Base-by-base conservation (phyloP, 805 yeast genomes). In the Saccharomyces mikatae region DNA sequence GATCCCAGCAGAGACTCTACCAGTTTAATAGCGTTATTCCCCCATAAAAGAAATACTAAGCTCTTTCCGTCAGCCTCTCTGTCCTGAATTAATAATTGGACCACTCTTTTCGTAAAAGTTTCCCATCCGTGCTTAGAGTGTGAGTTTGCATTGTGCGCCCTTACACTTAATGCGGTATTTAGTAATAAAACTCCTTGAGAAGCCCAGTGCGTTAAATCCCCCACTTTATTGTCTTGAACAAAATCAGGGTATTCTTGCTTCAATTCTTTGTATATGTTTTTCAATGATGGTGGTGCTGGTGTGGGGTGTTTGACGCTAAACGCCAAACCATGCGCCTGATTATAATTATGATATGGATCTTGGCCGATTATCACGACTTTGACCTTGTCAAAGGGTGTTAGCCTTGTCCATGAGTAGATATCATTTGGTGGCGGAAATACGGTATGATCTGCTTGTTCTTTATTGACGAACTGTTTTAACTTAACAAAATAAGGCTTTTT, bases 271-370 rank as follows among this genome's bases (percentile, higher is more conserved):
- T 85, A 94, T 54, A 94, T 94, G 66, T 94, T 94, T 50, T 80
- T 76, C 54, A 94, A 74, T 1, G 97, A 89, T 1, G 95, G 94
- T 0, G 99, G 98, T 1, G 94, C 86, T 1, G 82, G 81, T 0
- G 89, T 84, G 1, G 96, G 96, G 31, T 87, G 86, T 54, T 82
- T 77, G 1, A 94, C 98, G 22, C 95, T 87, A 62, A 94, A 94
- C 2, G 99, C 98, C 29, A 94, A 73, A 0, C 99, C 99, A 65
- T 94, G 99, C 0, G 99, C 99, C 69, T 94, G 99, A 67, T 87
- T 87, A 62, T 71, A 71, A 68, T 90, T 89, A 70, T 94, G 99
- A 68, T 94, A 94, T 0, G 99, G 99, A 68, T 94, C 99, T 69
- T 94, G 99, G 0, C 99, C 99, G 48, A 94, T 74, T 11, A 94